Evolutionary conservation across 441 rosid genomes (phyloP).

Genomic region (Jatropha multifida): DNA sequence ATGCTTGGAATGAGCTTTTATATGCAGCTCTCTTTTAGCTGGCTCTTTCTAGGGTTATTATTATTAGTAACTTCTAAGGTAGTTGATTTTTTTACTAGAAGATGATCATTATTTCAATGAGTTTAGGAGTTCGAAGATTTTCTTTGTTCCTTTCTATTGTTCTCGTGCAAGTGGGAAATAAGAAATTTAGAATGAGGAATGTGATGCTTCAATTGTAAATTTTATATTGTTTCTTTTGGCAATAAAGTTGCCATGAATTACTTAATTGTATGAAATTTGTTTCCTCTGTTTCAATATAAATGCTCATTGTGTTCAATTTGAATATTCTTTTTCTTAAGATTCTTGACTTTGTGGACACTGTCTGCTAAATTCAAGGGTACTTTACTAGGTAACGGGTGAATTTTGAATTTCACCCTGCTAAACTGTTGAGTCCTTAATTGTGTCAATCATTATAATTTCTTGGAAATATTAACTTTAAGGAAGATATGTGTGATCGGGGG

Average conservation of each 20-base stretch:
- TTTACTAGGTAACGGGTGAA: no score
- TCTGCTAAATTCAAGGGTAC: no score
- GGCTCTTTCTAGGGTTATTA: neutral
- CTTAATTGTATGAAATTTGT: neutral
- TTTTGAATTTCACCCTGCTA: no score
- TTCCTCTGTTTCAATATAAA: neutral
- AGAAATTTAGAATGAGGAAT: neutral
- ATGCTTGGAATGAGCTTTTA: slow-evolving; percentile 55
- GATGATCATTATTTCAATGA: slow-evolving; percentile 20
- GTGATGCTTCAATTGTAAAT: slow-evolving; percentile 10
- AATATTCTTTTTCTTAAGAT: no score
- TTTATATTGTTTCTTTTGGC: slow-evolving; percentile 5
- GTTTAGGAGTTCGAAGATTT: neutral
- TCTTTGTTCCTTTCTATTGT: neutral
- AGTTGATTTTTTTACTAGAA: neutral
- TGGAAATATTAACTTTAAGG: no score
- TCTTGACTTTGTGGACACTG: no score
- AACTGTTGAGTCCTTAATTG: no score
- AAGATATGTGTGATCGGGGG: no score
- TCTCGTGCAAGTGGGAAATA: slow-evolving; percentile 3
- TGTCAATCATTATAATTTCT: no score
- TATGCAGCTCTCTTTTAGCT: slow-evolving; percentile 36
- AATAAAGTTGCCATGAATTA: neutral
- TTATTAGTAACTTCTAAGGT: neutral
- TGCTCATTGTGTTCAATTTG: neutral